phyloP scores from a whole-genome alignment of 495 filamentous ascomycete species.

The Penicillium bovifimosum region DNA sequence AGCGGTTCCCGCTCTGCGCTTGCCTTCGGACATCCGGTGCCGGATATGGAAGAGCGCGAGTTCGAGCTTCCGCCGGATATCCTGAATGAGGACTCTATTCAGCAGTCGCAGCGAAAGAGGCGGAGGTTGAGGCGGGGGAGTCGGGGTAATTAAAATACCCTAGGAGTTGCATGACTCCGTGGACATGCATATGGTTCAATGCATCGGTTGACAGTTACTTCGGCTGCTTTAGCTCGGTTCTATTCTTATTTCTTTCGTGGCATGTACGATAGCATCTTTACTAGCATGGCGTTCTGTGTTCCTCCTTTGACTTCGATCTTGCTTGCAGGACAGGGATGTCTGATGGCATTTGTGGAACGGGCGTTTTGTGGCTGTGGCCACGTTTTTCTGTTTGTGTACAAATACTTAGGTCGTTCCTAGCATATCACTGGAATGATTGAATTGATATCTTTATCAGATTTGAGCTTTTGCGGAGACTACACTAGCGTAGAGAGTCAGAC shows the following conservation, averaged over 20 bases:
- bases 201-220: too few relatives aligned
- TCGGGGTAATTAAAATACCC: slow-evolving; percentile 6
- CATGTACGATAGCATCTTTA: slow-evolving; percentile 26
- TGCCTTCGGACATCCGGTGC: slow-evolving; percentile 80
- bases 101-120: slow-evolving; percentile 58
- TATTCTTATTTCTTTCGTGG: not conserved
- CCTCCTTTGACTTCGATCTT: not conserved
- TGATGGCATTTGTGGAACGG: not conserved
- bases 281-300: slow-evolving; percentile 13
- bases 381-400: too few relatives aligned
- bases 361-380: not conserved
- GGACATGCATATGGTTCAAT: too few relatives aligned
- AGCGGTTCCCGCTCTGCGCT: slow-evolving; percentile 41
- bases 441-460: too few relatives aligned
- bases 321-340: not conserved
- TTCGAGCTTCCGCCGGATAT: slow-evolving; percentile 72
- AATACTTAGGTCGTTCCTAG: too few relatives aligned
- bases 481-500: too few relatives aligned
- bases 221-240: not conserved
- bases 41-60: slow-evolving; percentile 60
- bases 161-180: not conserved
- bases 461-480: too few relatives aligned
- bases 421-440: too few relatives aligned
- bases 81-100: slow-evolving; percentile 60
- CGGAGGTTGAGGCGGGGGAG: slow-evolving; percentile 39